Evolutionary conservation across 345 rosid species (phyloP).

Genomic region (Dipteronia dyeriana): DNA sequence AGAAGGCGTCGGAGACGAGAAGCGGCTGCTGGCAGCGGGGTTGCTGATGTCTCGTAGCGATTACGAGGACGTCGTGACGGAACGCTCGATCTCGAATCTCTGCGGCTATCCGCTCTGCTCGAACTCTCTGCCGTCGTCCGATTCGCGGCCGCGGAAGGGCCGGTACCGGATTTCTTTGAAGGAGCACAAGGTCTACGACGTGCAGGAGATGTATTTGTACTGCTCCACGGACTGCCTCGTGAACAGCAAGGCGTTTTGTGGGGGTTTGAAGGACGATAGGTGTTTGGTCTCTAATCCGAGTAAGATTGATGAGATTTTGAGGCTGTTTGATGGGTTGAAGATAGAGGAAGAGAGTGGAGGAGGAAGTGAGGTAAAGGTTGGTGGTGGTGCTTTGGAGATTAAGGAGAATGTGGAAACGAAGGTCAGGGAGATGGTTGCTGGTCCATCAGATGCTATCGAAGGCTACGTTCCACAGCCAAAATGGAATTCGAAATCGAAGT

Average conservation of each 20-base stretch:
- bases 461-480: conserved; percentile 69
- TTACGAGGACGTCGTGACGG: conserved; percentile 72
- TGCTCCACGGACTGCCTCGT: conserved; percentile 69
- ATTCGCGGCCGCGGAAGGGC: conserved; percentile 50
- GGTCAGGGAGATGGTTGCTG: conserved; percentile 49
- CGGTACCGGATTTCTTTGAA: conserved; percentile 64
- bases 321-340: conserved; percentile 41
- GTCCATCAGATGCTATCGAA: conserved; percentile 83
- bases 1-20: conserved; percentile 54
- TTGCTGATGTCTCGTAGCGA: conserved; percentile 60
- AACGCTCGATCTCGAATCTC: conserved; percentile 54
- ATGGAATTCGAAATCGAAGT: too few species aligned
- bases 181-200: conserved; percentile 74
- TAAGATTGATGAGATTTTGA: conserved; percentile 49
- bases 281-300: conserved; percentile 39
- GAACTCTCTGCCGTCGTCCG: conserved; percentile 48
- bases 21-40: conserved; percentile 63
- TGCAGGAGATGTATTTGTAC: conserved; percentile 56
- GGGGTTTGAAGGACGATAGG: conserved; percentile 59
- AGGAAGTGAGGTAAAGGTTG: not conserved
- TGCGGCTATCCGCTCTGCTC: conserved; percentile 82
- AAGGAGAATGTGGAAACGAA: conserved; percentile 26
- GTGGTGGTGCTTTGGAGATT: conserved; percentile 22
- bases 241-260: conserved; percentile 51
- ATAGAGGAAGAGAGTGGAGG: conserved; percentile 18